A percentile compares a stretch with the other conserved stretches of the same genome.
Evolutionary conservation across 208 protist species (phyloP).

Genomic region (Wallacemonas sp.): DNA sequence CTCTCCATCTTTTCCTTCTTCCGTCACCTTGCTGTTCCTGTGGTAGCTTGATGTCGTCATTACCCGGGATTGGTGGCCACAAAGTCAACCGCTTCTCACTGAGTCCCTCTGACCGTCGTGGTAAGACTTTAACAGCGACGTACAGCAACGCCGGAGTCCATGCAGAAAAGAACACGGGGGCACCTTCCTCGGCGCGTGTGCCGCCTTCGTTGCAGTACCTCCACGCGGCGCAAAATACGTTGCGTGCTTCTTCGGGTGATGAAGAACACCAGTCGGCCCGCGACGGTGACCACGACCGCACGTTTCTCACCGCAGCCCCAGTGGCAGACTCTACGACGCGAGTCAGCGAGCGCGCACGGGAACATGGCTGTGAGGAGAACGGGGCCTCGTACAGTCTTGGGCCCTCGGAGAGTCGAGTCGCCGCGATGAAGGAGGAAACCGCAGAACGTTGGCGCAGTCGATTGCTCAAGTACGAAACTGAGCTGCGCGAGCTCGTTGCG

Average conservation of each 20-base stretch:
- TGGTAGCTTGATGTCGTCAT: constrained; percentile 5
- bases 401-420: constrained; percentile 33
- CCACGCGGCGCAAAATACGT: not conserved
- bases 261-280: too few relatives aligned
- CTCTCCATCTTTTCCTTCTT: not conserved
- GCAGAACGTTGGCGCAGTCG: constrained; percentile 69
- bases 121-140: not conserved
- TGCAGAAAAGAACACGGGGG: too few relatives aligned
- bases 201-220: not conserved
- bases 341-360: too few relatives aligned
- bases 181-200: not conserved
- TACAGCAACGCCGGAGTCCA: constrained; percentile 1
- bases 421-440: constrained; percentile 18
- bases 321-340: too few relatives aligned
- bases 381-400: not conserved
- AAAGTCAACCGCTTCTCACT: constrained; percentile 3
- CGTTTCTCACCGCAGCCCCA: not conserved
- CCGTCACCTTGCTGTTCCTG: too few relatives aligned
- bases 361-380: not conserved
- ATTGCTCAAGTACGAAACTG: constrained; percentile 75
- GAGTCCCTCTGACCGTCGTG: not conserved
- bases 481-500: constrained; percentile 68
- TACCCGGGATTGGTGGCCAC: not conserved
- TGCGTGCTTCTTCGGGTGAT: too few relatives aligned
- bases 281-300: not conserved